Conservation (phyloP, 2,329 filamentous ascomycete genomes). For the Aspergillus aculeatus region DNA sequence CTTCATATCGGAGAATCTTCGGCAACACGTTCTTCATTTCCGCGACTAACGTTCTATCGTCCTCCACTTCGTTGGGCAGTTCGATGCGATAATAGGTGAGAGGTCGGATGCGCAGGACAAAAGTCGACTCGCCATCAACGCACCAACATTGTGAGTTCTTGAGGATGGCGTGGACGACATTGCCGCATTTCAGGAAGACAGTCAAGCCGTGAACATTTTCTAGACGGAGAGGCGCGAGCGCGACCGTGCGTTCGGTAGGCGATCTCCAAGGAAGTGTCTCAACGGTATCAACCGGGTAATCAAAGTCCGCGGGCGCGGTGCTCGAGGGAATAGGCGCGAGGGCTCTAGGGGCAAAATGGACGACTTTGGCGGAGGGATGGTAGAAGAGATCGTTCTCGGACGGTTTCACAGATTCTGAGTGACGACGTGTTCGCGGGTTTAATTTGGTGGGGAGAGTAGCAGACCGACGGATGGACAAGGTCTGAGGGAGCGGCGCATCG, state of each 20-base stretch:
- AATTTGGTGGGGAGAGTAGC: constrained; percentile 39
- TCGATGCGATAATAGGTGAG: constrained; percentile 91
- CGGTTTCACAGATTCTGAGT: constrained; percentile 24
- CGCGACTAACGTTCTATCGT: constrained; percentile 63
- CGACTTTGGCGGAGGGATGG: constrained; percentile 70
- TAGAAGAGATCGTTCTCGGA: constrained; percentile 60
- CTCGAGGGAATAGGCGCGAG: constrained; percentile 45
- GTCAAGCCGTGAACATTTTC: constrained; percentile 84
- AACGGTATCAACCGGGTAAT: constrained; percentile 52
- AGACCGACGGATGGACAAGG: constrained; percentile 34
- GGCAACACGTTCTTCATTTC: constrained; percentile 68
- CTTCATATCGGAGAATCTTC: constrained; percentile 78
- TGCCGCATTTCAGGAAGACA: constrained; percentile 82
- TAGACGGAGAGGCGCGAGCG: constrained; percentile 76
- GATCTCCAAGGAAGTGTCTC: constrained; percentile 72
- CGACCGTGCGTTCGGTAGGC: constrained; percentile 76
- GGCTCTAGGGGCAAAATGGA: constrained; percentile 57
- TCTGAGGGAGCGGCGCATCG: constrained; percentile 29
- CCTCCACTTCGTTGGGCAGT: constrained; percentile 64
- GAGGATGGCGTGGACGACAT: constrained; percentile 79
- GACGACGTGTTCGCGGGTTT: constrained; percentile 29
- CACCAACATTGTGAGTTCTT: constrained; percentile 93
- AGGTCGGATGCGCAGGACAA: constrained; percentile 79
- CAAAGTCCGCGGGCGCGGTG: constrained; percentile 42
- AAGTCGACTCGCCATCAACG: constrained; percentile 78